Base-by-base conservation (phyloP, 2,329 filamentous ascomycete species). In the Fusarium longipes region DNA sequence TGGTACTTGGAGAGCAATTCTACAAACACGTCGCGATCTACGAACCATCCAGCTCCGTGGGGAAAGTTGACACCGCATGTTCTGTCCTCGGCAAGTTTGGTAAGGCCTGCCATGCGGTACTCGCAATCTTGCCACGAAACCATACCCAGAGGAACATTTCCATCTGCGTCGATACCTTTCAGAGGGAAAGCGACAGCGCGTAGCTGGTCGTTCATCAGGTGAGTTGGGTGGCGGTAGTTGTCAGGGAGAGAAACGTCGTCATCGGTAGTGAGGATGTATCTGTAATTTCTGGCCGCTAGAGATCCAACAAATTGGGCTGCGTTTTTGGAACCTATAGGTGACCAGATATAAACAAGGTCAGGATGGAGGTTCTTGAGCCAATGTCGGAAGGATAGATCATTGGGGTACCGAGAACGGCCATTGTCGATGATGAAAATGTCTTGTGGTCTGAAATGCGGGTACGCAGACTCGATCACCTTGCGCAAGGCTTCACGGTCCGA, bases 391-490 rank as follows among this genome's bases (percentile, higher is more conserved):
- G 48, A 42, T 4, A 57, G 36, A 8, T 57, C 48, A 9, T 53
- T 51, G 7, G 53, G 53, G 5, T 57, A 29, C 1, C 36, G 29
- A 17, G 53, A 54, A 8, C 48, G 29, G 4, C 48, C 48, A 7
- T 57, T 57, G 3, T 57, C 48, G 5, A 57, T 53, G 18, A 57
- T 52, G 20, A 57, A 54, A 15, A 57, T 57, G 18, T 57, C 53
- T 11, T 57, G 53, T 1, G 53, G 53, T 35, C 53, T 25, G 18
- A 57, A 57, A 20, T 57, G 48, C 1, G 53, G 53, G 1, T 54
- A 35, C 14, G 53, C 48, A 2, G 48, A 57, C 0, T 57, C 53
- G 0, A 57, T 54, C 0, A 57, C 48, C 24, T 57, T 57, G 9
- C 24, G 4, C 5, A 54, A 25, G 5, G 53, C 53, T 14, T 57